A percentile compares a stretch with the other conserved stretches of the same genome.
Conservation (phyloP, 148 eudicot species). For the Persicaria maculosa region DNA sequence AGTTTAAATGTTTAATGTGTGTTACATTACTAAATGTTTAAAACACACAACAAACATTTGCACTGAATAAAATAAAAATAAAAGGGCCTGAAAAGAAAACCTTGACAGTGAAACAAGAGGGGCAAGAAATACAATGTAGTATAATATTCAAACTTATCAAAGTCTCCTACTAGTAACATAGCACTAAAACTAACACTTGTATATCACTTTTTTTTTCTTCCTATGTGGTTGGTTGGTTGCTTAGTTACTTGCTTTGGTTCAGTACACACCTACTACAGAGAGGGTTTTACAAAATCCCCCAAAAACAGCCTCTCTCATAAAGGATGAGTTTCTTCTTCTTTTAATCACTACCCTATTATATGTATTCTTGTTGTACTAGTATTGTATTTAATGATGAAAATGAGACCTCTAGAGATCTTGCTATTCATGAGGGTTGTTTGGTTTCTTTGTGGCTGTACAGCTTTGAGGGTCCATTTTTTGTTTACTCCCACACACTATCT, state of each 20-base stretch:
- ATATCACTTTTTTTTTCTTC: background rate
- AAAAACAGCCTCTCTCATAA: constrained; percentile 22
- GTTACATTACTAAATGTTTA: too few relatives aligned
- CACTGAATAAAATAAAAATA: too few relatives aligned
- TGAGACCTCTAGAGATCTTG: constrained; percentile 36
- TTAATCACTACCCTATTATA: constrained; percentile 15
- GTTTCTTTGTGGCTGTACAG: constrained; percentile 27
- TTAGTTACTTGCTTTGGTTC: constrained; percentile 4
- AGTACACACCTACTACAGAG: constrained; percentile 19
- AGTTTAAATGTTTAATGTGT: too few relatives aligned
- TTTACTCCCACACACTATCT: background rate
- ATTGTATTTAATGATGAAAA: constrained; percentile 28
- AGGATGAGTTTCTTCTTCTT: constrained; percentile 21
- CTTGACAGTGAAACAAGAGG: background rate
- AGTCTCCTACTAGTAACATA: constrained; percentile 1
- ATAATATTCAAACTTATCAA: background rate
- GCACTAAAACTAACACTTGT: constrained; percentile 7
- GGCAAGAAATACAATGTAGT: background rate
- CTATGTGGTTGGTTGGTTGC: constrained; percentile 5
- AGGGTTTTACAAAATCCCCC: constrained; percentile 9
- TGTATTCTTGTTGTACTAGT: constrained; percentile 23
- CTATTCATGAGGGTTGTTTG: constrained; percentile 30
- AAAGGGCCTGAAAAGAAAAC: background rate
- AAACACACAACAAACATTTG: too few relatives aligned
- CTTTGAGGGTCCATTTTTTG: constrained; percentile 30